Base-by-base conservation (phyloP, 352 stramenopile genomes). In the Globisporangium solare region DNA sequence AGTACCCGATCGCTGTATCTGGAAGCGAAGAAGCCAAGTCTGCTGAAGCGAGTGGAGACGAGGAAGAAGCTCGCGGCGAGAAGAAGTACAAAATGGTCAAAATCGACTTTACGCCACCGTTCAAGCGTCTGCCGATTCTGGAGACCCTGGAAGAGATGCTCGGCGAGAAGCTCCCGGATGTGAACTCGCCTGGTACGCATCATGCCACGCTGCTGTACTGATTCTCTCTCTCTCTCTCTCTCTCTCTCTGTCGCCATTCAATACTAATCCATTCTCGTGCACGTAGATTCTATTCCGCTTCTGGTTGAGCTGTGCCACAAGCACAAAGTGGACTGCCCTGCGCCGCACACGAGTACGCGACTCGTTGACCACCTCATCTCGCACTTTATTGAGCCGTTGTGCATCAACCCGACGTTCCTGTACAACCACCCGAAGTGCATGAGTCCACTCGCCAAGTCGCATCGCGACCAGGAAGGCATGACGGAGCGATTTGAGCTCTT, bases 401-500 rank as follows among this genome's bases (percentile, higher is more conserved):
- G 83, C 51, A 73, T 97, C 49, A 90, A 98, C 70, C 97, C 97
- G 49, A 98, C 96, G 43, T 99, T 99, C 71, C 90, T 99, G 66
- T 98, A 92, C 57, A 97, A 99, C 66, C 96, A 99, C 68, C 97
- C 97, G 22, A 84, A 94, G 63, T 97, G 98, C 53, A 98, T 99
- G 92, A 99, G 94, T 72, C 96, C 97, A 31, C 70, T 99, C 39
- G 80, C 82, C 27, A 98, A 98, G 67, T 80, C 90, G 47, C 96
- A 99, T 61, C 83, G 96, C 42, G 81, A 89, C 14, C 96, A 98
- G 68, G 64, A 79, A 13, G 84, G 88, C 32, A 73, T 99, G 57
- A 99, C 96, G 4, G 97, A 99, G 73, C 84, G 97, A 39, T 99
- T 99, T 64, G 97, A 99, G 81, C 77, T 99, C 24, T 99, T 99